Percentiles rank a stretch among this genome's conserved stretches.
Evolutionary conservation across 2,329 filamentous ascomycete species (phyloP).

Genomic region (Phaeophleospora eucalypticola): DNA sequence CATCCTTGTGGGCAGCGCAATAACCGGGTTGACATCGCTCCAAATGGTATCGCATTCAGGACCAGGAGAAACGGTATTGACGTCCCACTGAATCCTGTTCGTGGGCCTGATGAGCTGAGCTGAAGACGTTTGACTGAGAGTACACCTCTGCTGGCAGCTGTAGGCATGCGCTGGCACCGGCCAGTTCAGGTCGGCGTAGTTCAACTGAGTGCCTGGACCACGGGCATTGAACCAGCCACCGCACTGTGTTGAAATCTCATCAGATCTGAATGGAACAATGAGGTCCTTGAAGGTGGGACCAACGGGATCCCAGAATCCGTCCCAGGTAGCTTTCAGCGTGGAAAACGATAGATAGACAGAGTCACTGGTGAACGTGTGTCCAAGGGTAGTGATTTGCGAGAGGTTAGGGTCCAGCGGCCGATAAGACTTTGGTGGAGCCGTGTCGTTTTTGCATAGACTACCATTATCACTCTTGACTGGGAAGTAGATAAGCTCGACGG

Average conservation of each 20-base stretch:
- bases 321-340: conserved; percentile 19
- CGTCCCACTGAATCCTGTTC: too few species aligned
- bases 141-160: conserved; percentile 18
- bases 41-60: conserved; percentile 20
- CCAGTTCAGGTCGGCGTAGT: conserved; percentile 26
- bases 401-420: not conserved
- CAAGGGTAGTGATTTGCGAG: conserved; percentile 18
- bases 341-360: conserved; percentile 23
- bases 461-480: conserved; percentile 13
- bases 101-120: too few species aligned
- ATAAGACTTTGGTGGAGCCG: not conserved
- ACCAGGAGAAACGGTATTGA: too few species aligned
- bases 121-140: not conserved
- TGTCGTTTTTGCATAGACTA: conserved; percentile 5
- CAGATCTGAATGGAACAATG: conserved; percentile 16
- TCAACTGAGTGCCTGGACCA: conserved; percentile 14
- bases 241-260: conserved; percentile 21
- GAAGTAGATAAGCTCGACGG: conserved; percentile 25
- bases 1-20: conserved; percentile 20
- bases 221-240: too few species aligned
- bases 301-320: conserved; percentile 13
- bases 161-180: conserved; percentile 26
- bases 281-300: conserved; percentile 21
- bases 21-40: conserved; percentile 21
- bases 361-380: conserved; percentile 20